Base-by-base conservation (phyloP, 164 flowering plant species). In the Annona cherimola region DNA sequence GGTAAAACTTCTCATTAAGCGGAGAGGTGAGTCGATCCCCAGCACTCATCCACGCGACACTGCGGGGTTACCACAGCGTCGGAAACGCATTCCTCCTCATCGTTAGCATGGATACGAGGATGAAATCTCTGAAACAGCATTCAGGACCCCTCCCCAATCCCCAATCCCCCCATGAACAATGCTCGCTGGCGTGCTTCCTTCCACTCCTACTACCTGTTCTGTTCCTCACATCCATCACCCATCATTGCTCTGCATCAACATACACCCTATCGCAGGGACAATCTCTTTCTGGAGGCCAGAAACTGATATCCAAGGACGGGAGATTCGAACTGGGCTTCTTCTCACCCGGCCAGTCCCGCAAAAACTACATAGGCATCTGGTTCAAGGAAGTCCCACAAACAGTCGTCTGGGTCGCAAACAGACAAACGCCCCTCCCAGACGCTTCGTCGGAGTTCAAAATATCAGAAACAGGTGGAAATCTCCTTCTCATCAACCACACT, bases 341-440 rank as follows among this genome's bases (percentile, higher is more conserved):
- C 83, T 70, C 46, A 18, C 90, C 92, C 80, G 94, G 91, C 81
- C 85, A 83, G 1, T 80, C 89, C 66, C 76, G 85, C 4, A 79
- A 81, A 68, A 61, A 59, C 70, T 78, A 78, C 44, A 43, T 78
- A 42, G 77, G 77, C 61, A 79, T 73, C 67, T 75, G 78, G 78
- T 79, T 73, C 67, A 74, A 71, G 54, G 67, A 70, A 16, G 41
- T 67, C 14, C 3, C 41, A 43, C 50, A 74, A 68, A 54, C 66
- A 12, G 69, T 72, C 44, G 76, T 79, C 43, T 79, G 81, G 81
- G 76, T 79, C 8, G 76, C 75, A n/a, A 79, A 79, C 67, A 79
- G 81, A 63, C 68, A 73, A 42, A 69, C 62, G 1, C 72, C 77
- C 50, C 7, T 61, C 35, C 63, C 65, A 69, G 35, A 77, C 41